phyloP scores from a whole-genome alignment of 129 eudicot species.

The Gnaphalium uliginosum region DNA sequence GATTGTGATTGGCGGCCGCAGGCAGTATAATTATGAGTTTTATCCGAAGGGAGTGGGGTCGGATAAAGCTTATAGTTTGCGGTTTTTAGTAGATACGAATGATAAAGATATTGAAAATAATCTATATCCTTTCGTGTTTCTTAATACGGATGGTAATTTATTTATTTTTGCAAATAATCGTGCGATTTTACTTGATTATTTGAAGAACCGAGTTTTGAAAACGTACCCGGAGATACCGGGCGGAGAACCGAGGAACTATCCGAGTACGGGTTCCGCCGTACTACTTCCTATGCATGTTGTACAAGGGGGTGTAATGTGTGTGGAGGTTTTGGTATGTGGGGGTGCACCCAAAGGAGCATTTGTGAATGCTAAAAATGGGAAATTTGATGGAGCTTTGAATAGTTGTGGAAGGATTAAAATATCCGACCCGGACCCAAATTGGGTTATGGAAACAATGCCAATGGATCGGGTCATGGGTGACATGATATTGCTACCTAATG shows the following conservation, averaged over 20 bases:
- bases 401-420: constrained; percentile 60
- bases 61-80: constrained; percentile 33
- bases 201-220: constrained; percentile 35
- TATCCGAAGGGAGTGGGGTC: constrained; percentile 44
- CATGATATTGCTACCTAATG: constrained; percentile 61
- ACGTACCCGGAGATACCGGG: constrained; percentile 25
- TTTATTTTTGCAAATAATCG: constrained; percentile 76
- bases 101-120: constrained; percentile 58
- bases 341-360: constrained; percentile 44
- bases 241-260: constrained; percentile 36
- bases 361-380: constrained; percentile 39
- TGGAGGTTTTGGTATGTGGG: constrained; percentile 40
- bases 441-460: constrained; percentile 79
- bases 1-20: constrained; percentile 74
- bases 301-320: constrained; percentile 5
- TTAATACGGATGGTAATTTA: constrained; percentile 61
- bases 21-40: constrained; percentile 62
- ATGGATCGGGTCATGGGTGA: constrained; percentile 69
- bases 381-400: constrained; percentile 46
- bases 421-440: constrained; percentile 53
- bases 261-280: constrained; percentile 37
- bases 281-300: constrained; percentile 32
- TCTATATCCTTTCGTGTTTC: constrained; percentile 73
- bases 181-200: constrained; percentile 59
- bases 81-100: constrained; percentile 50